phyloP scores from a whole-genome alignment of 192 early-diverging fungal genomes.

The Lunasporangiospora selenospora region DNA sequence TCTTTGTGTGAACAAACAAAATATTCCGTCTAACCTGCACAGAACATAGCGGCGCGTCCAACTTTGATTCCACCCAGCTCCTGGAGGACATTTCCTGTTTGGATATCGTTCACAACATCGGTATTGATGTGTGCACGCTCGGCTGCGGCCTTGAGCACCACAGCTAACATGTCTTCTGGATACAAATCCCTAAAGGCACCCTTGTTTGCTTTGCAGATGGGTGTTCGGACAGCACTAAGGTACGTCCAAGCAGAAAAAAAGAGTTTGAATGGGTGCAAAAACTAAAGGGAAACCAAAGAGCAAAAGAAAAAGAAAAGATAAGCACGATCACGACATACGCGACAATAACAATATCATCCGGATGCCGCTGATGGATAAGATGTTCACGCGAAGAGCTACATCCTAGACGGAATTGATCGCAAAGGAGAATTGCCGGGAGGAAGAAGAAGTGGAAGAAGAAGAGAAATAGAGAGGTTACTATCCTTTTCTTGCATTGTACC shows the following conservation, averaged over 20 bases:
- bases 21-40: conserved; percentile 81
- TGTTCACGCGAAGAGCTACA: conserved; percentile 12
- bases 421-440: too few species aligned
- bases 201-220: conserved; percentile 89
- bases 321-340: conserved; percentile 36
- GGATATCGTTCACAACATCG: conserved; percentile 88
- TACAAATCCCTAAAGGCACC: conserved; percentile 93
- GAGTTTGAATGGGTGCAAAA: neutral
- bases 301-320: neutral
- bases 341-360: conserved; percentile 95
- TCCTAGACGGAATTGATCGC: conserved; percentile 7
- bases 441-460: neutral
- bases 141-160: conserved; percentile 76
- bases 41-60: conserved; percentile 90
- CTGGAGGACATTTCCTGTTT: conserved; percentile 92
- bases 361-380: conserved; percentile 46
- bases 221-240: conserved; percentile 76
- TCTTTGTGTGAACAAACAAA: too few species aligned
- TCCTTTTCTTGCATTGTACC: too few species aligned
- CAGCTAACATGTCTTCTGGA: conserved; percentile 60
- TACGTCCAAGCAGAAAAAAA: neutral
- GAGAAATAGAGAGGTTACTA: neutral
- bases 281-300: neutral
- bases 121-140: conserved; percentile 86
- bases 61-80: conserved; percentile 89